phyloP scores from a whole-genome alignment of 495 filamentous ascomycete species.

The Penicillium verhagenii region DNA sequence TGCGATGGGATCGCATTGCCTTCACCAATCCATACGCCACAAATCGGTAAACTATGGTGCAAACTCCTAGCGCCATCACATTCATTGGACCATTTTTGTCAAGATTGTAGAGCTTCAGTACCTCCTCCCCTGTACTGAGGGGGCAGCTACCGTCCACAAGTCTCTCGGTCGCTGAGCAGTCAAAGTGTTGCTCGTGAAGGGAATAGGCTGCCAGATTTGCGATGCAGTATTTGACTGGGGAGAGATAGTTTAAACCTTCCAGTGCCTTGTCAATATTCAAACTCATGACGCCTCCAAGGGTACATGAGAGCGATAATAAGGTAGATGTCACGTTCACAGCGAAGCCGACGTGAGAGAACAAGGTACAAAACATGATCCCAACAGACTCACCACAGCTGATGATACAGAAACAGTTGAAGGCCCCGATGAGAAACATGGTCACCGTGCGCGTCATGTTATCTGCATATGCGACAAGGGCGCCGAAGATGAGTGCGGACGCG shows the following conservation, averaged over 20 bases:
- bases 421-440: constrained; percentile 61
- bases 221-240: constrained; percentile 64
- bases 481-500: constrained; percentile 60
- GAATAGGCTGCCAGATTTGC: constrained; percentile 62
- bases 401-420: constrained; percentile 69
- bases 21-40: constrained; percentile 63
- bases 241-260: constrained; percentile 66
- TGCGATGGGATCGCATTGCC: constrained; percentile 32
- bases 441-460: constrained; percentile 60
- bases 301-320: constrained; percentile 60
- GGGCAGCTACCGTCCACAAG: constrained; percentile 58
- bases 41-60: constrained; percentile 60
- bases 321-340: constrained; percentile 67
- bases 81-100: constrained; percentile 56
- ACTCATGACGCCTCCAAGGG: constrained; percentile 68
- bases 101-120: constrained; percentile 61
- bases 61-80: constrained; percentile 57
- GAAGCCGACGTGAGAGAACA: constrained; percentile 72
- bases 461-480: constrained; percentile 56
- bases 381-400: constrained; percentile 71
- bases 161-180: constrained; percentile 54
- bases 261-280: constrained; percentile 63
- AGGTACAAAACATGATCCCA: constrained; percentile 78
- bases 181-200: constrained; percentile 54
- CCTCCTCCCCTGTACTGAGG: constrained; percentile 60